phyloP scores from a whole-genome alignment of 2,329 filamentous ascomycete genomes.

The Aspergillus sp. region DNA sequence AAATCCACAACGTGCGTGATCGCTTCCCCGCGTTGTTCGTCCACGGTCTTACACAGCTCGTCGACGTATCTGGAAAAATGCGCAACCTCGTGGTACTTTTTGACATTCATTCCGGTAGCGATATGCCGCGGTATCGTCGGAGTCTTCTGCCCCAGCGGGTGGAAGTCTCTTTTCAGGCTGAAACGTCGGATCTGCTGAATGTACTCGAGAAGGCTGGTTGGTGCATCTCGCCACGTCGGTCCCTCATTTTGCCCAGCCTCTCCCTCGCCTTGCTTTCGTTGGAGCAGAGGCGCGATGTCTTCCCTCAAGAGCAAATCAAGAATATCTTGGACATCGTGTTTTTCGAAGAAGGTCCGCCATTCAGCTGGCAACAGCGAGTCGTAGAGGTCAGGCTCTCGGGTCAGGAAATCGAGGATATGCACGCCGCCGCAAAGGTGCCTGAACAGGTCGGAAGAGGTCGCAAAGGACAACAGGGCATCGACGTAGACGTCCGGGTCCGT shows the following conservation, averaged over 20 bases:
- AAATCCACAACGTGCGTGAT: conserved; percentile 93
- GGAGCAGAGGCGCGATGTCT: conserved; percentile 55
- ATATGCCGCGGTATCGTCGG: conserved; percentile 66
- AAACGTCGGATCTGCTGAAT: conserved; percentile 68
- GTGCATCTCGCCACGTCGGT: conserved; percentile 46
- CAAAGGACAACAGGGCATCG: conserved; percentile 72
- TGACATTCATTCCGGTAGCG: conserved; percentile 88
- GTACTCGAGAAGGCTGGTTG: conserved; percentile 65
- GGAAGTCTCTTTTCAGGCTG: conserved; percentile 63
- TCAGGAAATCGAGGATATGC: conserved; percentile 95
- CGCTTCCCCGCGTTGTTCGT: conserved; percentile 40
- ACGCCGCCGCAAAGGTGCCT: conserved; percentile 94
- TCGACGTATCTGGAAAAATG: conserved; percentile 87
- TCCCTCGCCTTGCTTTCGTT: conserved; percentile 8
- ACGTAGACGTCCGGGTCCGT: conserved; percentile 72
- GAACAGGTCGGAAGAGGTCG: conserved; percentile 70
- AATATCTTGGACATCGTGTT: conserved; percentile 69
- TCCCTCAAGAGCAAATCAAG: conserved; percentile 79
- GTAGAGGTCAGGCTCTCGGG: conserved; percentile 78
- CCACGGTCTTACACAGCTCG: conserved; percentile 58
- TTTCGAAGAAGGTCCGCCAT: conserved; percentile 77
- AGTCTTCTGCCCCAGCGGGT: conserved; percentile 30
- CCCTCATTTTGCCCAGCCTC: conserved; percentile 10
- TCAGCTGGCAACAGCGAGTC: conserved; percentile 69
- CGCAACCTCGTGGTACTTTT: conserved; percentile 91